Evolutionary conservation across 2,329 filamentous ascomycete species (phyloP), one percentile per base, ranked within the genome.

Genomic region (Colletotrichum musicola): DNA sequence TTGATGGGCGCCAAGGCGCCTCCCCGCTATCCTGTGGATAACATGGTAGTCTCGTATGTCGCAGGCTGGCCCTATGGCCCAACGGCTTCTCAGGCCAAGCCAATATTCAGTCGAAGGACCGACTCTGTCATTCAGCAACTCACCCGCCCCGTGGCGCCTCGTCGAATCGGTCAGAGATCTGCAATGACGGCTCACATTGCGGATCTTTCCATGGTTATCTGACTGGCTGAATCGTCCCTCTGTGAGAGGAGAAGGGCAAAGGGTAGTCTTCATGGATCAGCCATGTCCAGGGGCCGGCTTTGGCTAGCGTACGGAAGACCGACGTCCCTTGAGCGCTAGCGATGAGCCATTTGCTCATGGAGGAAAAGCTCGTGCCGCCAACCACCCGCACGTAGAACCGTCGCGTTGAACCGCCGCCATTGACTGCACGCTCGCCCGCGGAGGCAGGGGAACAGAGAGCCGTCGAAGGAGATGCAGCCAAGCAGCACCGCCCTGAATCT

Each of bases 221-320:
- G 30, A 46, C 30, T 65, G 55, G 55, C 42, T 65, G 62, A 44
- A 56, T 40, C 20, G n/a, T 20, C 22, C 27, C n/a, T 27, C 25
- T 42, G 42, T 10, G 30, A 35, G 30, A 35, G 7, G 30, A 35
- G 38, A 40, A 9, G 18, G 13, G 20, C 49, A 22, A 35, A 10
- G 14, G 16, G 7, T 14, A 25, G 16, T 44, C 13, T 55, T 42
- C 62, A 46, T 18, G 22, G 14, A 22, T 51, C 42, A 56, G 62
- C 30, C 30, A 30, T 49, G 35, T 16, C 22, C 10, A 27, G 22
- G n/a, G 61, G 18, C 65, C 55, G 55, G 38, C 22, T 51, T 22
- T 16, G 3, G 16, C 30, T 68, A 61, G 65, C 62, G 65, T n/a
- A 14, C 50, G 49, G 44, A 61, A 42, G 9, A 38, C 42, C 38